Evolutionary conservation across 1,284 basidiomycete genomes (phyloP).

Genomic region (Limonomyces culmigenus): DNA sequence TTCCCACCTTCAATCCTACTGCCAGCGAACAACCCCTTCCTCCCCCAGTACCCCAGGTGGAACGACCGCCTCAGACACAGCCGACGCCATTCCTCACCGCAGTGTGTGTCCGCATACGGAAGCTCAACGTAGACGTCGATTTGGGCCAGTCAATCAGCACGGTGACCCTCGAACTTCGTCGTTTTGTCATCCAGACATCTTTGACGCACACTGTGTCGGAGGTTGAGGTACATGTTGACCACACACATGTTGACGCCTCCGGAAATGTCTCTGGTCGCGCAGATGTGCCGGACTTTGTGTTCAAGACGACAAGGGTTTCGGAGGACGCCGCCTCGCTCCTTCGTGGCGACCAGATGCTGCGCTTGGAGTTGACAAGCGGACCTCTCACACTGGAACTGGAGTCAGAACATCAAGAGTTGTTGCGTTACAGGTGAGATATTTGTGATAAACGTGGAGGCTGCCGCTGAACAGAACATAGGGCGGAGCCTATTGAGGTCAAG

Average conservation of each 20-base stretch:
- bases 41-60: not conserved
- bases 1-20: conserved; percentile 46
- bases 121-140: conserved; percentile 57
- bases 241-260: conserved; percentile 42
- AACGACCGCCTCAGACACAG: conserved; percentile 9
- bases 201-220: conserved; percentile 40
- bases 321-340: conserved; percentile 18
- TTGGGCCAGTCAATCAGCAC: conserved; percentile 59
- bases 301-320: conserved; percentile 53
- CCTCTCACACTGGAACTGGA: conserved; percentile 50
- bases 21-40: conserved; percentile 9
- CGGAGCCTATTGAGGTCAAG: conserved; percentile 60
- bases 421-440: conserved; percentile 51
- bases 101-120: conserved; percentile 52
- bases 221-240: conserved; percentile 47
- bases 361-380: conserved; percentile 63
- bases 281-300: conserved; percentile 53
- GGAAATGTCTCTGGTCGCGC: conserved; percentile 66
- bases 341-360: conserved; percentile 37
- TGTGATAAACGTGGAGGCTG: not conserved
- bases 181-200: conserved; percentile 41
- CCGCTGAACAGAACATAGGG: conserved; percentile 24
- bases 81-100: conserved; percentile 36
- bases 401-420: conserved; percentile 61
- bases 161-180: conserved; percentile 44